Conservation (phyloP, 148 eudicot genomes). For the Rhododendron ovatum region DNA sequence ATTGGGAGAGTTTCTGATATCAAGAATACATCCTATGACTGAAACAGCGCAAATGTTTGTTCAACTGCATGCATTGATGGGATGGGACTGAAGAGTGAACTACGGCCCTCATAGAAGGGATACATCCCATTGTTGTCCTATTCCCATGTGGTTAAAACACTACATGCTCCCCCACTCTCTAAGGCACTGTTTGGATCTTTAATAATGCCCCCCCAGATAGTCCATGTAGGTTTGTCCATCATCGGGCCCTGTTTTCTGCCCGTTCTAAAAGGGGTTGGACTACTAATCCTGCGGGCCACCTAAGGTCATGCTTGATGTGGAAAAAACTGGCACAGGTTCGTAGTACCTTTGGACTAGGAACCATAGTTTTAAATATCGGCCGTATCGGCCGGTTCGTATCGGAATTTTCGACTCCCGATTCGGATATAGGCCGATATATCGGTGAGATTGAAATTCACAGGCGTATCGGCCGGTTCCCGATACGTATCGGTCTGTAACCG, state of each 20-base stretch:
- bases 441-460: too few species aligned
- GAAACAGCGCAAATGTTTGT: constrained; percentile 2
- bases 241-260: not conserved
- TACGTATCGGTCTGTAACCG: too few species aligned
- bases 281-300: not conserved
- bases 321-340: not conserved
- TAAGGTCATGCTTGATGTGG: not conserved
- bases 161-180: not conserved
- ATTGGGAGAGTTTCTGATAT: not conserved
- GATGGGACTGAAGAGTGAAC: not conserved
- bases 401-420: too few species aligned
- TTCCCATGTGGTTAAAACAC: not conserved
- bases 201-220: not conserved
- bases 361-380: too few species aligned
- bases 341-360: not conserved
- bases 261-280: not conserved
- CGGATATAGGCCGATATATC: too few species aligned
- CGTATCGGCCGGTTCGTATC: too few species aligned
- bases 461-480: too few species aligned
- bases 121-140: not conserved
- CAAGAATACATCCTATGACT: not conserved
- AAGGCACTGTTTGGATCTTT: not conserved
- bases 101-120: not conserved
- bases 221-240: not conserved
- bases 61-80: constrained; percentile 7